Percentiles rank a stretch among this genome's conserved stretches.
Conservation (phyloP, 169 alveolate species). For the Plasmodium falciparum region DNA sequence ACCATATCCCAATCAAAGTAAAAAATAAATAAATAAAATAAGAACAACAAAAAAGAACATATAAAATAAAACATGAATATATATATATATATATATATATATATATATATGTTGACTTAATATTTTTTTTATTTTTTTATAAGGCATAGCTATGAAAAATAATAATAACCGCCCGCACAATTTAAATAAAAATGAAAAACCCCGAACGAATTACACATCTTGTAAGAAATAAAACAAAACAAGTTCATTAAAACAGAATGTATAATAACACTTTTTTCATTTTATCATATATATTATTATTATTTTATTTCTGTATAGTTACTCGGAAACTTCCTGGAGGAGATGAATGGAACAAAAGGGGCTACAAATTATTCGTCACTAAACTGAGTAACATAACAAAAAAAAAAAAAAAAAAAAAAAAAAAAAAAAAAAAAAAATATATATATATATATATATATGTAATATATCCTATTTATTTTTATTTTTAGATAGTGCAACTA, state of each 20-base stretch:
- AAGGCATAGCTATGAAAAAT: conserved; percentile 13
- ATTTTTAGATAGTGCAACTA: conserved; percentile 56
- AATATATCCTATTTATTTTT: background rate
- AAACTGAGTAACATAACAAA: conserved; percentile 52
- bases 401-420: too few relatives aligned
- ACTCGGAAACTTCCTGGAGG: conserved; percentile 49
- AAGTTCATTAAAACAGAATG: too few relatives aligned
- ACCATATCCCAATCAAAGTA: conserved; percentile 41
- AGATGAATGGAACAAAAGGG: conserved; percentile 71
- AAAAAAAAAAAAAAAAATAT: too few relatives aligned
- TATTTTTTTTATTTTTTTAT: background rate
- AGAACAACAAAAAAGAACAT: background rate
- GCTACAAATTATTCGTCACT: conserved; percentile 56
- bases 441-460: background rate
- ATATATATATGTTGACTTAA: background rate
- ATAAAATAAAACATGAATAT: background rate
- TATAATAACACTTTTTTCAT: too few relatives aligned
- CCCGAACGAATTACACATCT: conserved; percentile 1
- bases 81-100: background rate
- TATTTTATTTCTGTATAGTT: conserved; percentile 8
- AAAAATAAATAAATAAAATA: background rate
- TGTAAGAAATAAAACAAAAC: conserved; percentile 15
- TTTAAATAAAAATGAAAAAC: background rate
- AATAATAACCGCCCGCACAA: conserved; percentile 14
- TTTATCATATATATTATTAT: background rate